Evolutionary conservation across 2,329 filamentous ascomycete genomes (phyloP).

Genomic region (Camptophora hylomeconis): DNA sequence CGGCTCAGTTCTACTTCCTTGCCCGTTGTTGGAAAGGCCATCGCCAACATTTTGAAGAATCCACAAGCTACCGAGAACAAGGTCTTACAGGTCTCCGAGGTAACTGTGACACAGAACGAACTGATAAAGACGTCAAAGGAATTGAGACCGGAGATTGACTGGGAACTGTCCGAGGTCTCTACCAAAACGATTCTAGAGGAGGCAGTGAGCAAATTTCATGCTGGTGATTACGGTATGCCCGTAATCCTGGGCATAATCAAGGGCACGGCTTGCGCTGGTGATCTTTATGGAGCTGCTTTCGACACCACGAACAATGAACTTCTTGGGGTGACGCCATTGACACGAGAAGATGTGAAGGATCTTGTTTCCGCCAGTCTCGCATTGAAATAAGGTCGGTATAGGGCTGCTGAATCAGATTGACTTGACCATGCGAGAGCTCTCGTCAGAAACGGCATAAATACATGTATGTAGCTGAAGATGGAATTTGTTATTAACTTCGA

Average conservation of each 20-base stretch:
- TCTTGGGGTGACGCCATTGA: slow-evolving; percentile 23
- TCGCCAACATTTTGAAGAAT: slow-evolving; percentile 36
- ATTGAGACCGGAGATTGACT: slow-evolving; percentile 16
- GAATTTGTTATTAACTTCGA: no score
- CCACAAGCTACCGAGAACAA: slow-evolving; percentile 41
- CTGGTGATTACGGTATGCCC: slow-evolving; percentile 18
- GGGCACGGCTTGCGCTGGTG: slow-evolving; percentile 20
- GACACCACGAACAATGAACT: slow-evolving; percentile 25
- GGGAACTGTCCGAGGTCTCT: slow-evolving; percentile 2
- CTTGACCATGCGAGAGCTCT: no score
- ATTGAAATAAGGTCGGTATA: no score
- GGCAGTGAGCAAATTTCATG: slow-evolving; percentile 13
- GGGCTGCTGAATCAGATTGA: no score
- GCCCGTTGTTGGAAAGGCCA: slow-evolving; percentile 31
- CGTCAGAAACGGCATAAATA: no score
- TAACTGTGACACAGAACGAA: slow-evolving; percentile 31
- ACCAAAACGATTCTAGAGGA: slow-evolving; percentile 3
- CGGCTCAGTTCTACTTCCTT: slow-evolving; percentile 38
- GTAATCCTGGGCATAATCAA: slow-evolving; percentile 20
- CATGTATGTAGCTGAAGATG: no score
- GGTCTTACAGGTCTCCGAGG: slow-evolving; percentile 31
- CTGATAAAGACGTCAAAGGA: slow-evolving; percentile 21
- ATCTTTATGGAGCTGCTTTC: slow-evolving; percentile 21
- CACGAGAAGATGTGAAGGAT: slow-evolving; percentile 21
- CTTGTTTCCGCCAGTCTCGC: slow-evolving; percentile 10